Evolutionary conservation across 495 filamentous ascomycete species (phyloP), one percentile per base, ranked within the genome.

Genomic region (Zalerion maritima): DNA sequence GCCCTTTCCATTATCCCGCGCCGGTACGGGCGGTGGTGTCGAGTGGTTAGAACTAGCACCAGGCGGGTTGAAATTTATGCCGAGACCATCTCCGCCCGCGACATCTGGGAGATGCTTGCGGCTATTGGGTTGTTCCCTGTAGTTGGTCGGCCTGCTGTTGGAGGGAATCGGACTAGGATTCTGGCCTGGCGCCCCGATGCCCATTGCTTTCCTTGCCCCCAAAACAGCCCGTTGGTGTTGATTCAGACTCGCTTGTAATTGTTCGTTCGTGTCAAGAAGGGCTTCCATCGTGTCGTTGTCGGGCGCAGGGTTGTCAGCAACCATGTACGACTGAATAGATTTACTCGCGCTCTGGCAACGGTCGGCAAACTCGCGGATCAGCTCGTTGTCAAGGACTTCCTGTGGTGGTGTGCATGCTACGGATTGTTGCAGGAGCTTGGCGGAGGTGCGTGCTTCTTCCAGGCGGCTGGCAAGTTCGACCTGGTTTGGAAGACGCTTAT

Each of bases 181-280:
- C 26, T 31, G 26, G 36, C 28, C 49, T 10, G 35, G 15, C 12
- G 41, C 40, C 21, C 27, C 32, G 11, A 45, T 15, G 26, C 47
- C 50, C n/a, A 59, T 40, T 17, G 53, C 45, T 38, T 71, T 65
- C 34, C 76, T 65, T 1, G 87, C 87, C 38, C 75, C 64, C 10
- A 93, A 64, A 35, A 93, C 57, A 10, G 82, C 77, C 14, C 79
- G 73, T 43, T 85, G 80, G 54, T 94, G 78, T 30, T 80, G 73
- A 31, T 70, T 84, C 5, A 84, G 54, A 0, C 85, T 73, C 11
- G 77, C 67, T 14, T 75, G 73, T 12, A 97, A 60, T 45, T 83
- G 75, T 43, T 96, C 91, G 46, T 91, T 93, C 21, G 84, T 87
- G 52, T 96, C 86, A 47, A 99, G 92, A 26, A 99, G 55, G 12